phyloP scores from a whole-genome alignment of 805 yeast genomes.

The Teunomyces kruisii region DNA sequence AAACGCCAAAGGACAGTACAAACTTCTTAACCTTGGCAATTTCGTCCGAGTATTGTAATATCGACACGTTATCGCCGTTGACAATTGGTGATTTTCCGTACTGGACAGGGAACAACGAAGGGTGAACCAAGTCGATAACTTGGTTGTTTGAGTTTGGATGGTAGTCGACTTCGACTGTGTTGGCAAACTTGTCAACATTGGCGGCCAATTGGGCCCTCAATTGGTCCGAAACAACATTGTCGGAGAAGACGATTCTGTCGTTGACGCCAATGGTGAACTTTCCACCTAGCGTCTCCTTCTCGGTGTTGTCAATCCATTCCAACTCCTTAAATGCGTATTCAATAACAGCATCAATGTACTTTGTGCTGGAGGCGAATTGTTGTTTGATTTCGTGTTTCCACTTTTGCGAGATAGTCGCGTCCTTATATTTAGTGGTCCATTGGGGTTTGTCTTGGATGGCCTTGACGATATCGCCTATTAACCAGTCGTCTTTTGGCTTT shows the following conservation, averaged over 20 bases:
- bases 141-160: conserved; percentile 13
- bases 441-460: conserved; percentile 22
- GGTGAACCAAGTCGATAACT: conserved; percentile 21
- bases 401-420: conserved; percentile 19
- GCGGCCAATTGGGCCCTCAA: not conserved
- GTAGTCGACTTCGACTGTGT: conserved; percentile 7
- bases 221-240: conserved; percentile 2
- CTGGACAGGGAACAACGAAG: conserved; percentile 17
- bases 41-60: not conserved
- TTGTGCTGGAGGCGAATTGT: conserved; percentile 2
- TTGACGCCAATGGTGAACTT: conserved; percentile 7
- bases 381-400: conserved; percentile 24
- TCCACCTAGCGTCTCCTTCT: conserved; percentile 3
- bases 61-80: not conserved
- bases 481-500: conserved; percentile 14
- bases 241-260: conserved; percentile 7
- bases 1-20: conserved; percentile 7
- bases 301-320: conserved; percentile 11
- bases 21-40: conserved; percentile 5
- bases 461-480: conserved; percentile 13
- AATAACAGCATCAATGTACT: conserved; percentile 9
- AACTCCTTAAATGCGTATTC: conserved; percentile 14
- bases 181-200: not conserved
- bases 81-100: conserved; percentile 11
- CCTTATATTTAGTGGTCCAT: conserved; percentile 24